Conservation (phyloP, 1,284 basidiomycete genomes). For the Cryptococcus sp. region DNA sequence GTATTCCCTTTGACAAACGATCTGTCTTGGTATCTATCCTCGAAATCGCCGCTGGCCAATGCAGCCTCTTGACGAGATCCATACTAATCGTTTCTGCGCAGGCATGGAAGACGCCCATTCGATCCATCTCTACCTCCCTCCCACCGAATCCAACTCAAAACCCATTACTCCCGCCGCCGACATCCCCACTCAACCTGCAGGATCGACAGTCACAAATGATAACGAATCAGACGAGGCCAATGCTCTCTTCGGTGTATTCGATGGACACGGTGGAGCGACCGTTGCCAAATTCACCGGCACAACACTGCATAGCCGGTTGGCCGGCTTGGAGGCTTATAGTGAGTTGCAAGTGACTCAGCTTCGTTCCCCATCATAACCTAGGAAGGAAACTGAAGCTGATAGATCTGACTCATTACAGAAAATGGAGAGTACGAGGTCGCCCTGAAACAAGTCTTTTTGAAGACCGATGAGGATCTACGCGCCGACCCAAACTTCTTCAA, state of each 20-base stretch:
- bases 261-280: slow-evolving; percentile 92
- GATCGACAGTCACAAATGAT: slow-evolving; percentile 51
- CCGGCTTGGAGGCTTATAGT: slow-evolving; percentile 71
- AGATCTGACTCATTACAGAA: slow-evolving; percentile 32
- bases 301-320: slow-evolving; percentile 80
- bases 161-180: slow-evolving; percentile 52
- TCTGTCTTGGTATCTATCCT: not conserved
- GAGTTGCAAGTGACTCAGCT: slow-evolving; percentile 16
- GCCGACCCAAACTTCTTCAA: slow-evolving; percentile 81
- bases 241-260: slow-evolving; percentile 94
- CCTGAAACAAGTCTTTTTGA: slow-evolving; percentile 85
- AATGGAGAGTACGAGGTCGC: slow-evolving; percentile 71
- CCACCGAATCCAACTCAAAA: slow-evolving; percentile 19
- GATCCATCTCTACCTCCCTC: slow-evolving; percentile 62
- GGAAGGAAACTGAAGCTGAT: not conserved
- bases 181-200: slow-evolving; percentile 52
- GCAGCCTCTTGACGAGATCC: not conserved
- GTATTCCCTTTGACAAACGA: not conserved
- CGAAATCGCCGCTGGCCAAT: not conserved
- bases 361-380: not conserved
- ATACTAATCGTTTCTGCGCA: slow-evolving; percentile 13
- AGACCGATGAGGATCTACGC: slow-evolving; percentile 91
- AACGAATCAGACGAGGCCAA: slow-evolving; percentile 59
- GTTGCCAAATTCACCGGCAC: slow-evolving; percentile 90
- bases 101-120: slow-evolving; percentile 98